Conservation (phyloP, 2,329 filamentous ascomycete genomes). For the Paecilomyces fulvus region DNA sequence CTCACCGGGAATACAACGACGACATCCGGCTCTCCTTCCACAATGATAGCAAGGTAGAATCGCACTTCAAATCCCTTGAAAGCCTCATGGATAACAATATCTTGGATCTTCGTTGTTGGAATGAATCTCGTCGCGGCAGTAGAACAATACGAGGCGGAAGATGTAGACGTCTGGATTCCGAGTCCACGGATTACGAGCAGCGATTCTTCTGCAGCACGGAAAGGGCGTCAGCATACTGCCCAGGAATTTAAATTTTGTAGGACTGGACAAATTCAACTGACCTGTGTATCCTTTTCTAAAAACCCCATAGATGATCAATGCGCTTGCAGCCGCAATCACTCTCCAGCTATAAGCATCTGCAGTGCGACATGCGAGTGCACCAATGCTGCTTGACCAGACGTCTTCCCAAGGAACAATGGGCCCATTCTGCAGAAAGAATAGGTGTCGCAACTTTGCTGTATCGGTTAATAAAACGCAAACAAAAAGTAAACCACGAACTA, state of each 20-base stretch:
- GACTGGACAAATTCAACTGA: constrained; percentile 16
- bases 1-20: constrained; percentile 87
- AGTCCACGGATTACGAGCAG: constrained; percentile 80
- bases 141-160: constrained; percentile 58
- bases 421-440: constrained; percentile 18
- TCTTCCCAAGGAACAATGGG: constrained; percentile 19
- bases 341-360: constrained; percentile 35
- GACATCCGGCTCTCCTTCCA: constrained; percentile 77
- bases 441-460: constrained; percentile 23
- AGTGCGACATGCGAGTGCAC: constrained; percentile 23
- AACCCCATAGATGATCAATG: constrained; percentile 36
- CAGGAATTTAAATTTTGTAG: constrained; percentile 6
- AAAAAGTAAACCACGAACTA: constrained; percentile 38
- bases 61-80: constrained; percentile 86
- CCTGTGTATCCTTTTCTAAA: constrained; percentile 44
- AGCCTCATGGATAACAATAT: constrained; percentile 90
- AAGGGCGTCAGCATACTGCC: not conserved
- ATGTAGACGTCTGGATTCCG: constrained; percentile 78
- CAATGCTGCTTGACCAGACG: constrained; percentile 26
- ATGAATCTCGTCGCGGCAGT: constrained; percentile 64
- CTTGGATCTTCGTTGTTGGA: constrained; percentile 82
- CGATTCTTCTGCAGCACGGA: constrained; percentile 61
- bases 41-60: constrained; percentile 82
- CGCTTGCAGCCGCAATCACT: constrained; percentile 31
- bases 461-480: constrained; percentile 30